These are phyloP conservation scores for Clonostachys sp. DNA, from an alignment of 2,329 filamentous ascomycete species.

Conservation along the genomic window DNA sequence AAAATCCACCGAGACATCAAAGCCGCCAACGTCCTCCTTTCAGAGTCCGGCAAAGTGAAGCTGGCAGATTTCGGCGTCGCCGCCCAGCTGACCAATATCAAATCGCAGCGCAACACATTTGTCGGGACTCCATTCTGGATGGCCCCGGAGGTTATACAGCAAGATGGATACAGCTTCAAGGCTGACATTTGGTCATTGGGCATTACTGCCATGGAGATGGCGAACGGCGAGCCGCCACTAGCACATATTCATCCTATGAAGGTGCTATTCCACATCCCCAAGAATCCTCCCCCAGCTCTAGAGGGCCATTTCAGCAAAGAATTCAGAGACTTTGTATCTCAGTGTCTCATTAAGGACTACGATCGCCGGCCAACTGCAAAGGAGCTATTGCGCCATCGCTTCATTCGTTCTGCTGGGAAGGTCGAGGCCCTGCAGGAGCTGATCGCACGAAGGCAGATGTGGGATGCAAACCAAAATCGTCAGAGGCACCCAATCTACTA, in stretches of 20 bases:
- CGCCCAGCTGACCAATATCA: constrained; percentile 94
- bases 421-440: constrained; percentile 85
- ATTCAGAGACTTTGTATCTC: constrained; percentile 89
- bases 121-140: constrained; percentile 98
- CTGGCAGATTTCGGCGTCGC: constrained; percentile 96
- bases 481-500: constrained; percentile 78
- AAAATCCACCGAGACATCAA: constrained; percentile 98
- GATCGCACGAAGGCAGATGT: constrained; percentile 77
- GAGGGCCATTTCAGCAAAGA: constrained; percentile 84
- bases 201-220: constrained; percentile 87
- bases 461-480: constrained; percentile 68
- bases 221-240: constrained; percentile 83
- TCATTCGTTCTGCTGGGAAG: constrained; percentile 82
- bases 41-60: constrained; percentile 85
- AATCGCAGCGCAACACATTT: constrained; percentile 95
- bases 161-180: constrained; percentile 79
- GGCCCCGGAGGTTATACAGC: constrained; percentile 91
- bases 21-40: constrained; percentile 93
- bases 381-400: constrained; percentile 82
- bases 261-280: constrained; percentile 85
- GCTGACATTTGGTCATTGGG: constrained; percentile 92
- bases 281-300: constrained; percentile 77
- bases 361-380: constrained; percentile 80
- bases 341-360: constrained; percentile 89
- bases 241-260: constrained; percentile 89